Conservation (phyloP, 495 filamentous ascomycete genomes). For the Penicillium fimorum region DNA sequence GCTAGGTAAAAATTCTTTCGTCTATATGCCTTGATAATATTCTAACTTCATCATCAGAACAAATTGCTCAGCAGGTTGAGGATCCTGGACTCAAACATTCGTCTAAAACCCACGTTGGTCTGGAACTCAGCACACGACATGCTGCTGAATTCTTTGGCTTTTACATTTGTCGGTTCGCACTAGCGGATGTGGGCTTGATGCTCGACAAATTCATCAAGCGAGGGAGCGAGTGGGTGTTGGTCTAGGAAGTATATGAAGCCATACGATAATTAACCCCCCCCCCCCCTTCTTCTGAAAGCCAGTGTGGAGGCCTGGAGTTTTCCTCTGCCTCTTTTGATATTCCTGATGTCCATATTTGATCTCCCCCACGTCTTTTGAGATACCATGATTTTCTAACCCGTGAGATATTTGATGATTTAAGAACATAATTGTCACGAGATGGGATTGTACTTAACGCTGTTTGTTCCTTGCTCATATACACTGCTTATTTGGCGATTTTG, state of each 20-base stretch:
- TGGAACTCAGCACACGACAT: constrained; percentile 89
- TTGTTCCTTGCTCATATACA: constrained; percentile 15
- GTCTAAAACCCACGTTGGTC: constrained; percentile 82
- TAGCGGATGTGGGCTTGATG: constrained; percentile 79
- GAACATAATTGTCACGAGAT: constrained; percentile 29
- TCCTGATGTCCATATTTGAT: constrained; percentile 26
- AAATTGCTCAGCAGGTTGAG: constrained; percentile 93
- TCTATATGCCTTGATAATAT: constrained; percentile 2
- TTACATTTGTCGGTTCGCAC: constrained; percentile 89
- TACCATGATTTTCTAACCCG: constrained; percentile 30
- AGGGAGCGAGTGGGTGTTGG: constrained; percentile 90
- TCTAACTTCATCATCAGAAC: constrained; percentile 60
- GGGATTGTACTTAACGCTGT: constrained; percentile 19
- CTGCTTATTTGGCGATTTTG: not conserved
- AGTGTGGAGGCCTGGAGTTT: not conserved
- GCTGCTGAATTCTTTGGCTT: constrained; percentile 98
- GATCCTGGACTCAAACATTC: constrained; percentile 84
- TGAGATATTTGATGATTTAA: constrained; percentile 29
- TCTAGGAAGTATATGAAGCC: constrained; percentile 23
- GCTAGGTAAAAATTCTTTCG: constrained; percentile 65
- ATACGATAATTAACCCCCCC: constrained; percentile 12
- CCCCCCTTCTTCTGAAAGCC: not conserved
- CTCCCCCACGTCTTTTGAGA: constrained; percentile 32
- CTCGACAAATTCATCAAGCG: constrained; percentile 97
- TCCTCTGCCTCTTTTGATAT: constrained; percentile 16